Conservation (phyloP, 1,284 basidiomycete genomes). For the Mycena sp. region DNA sequence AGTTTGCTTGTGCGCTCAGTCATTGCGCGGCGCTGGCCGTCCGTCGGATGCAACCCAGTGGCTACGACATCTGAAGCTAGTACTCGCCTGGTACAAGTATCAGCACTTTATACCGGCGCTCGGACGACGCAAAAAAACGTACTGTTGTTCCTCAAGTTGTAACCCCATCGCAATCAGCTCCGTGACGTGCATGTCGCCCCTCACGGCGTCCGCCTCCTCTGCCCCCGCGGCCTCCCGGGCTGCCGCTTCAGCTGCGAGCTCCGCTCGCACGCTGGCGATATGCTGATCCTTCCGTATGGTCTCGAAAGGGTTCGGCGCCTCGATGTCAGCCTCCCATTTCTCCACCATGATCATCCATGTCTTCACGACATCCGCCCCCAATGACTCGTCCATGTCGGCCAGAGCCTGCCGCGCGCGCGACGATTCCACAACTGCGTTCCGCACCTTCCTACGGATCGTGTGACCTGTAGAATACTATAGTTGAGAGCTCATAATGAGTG, state of each 20-base stretch:
- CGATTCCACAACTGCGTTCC: conserved; percentile 28
- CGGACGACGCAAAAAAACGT: not conserved
- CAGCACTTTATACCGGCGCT: not conserved
- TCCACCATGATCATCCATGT: conserved; percentile 22
- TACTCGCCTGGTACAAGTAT: not conserved
- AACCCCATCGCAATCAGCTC: conserved; percentile 23
- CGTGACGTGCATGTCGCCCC: conserved; percentile 19
- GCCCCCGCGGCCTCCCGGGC: not conserved
- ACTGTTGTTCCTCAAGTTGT: conserved; percentile 21
- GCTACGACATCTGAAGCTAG: not conserved
- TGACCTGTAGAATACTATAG: conserved; percentile 33
- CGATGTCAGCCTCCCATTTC: conserved; percentile 21
- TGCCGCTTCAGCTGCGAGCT: conserved; percentile 22
- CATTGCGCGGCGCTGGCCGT: conserved; percentile 1
- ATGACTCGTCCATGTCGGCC: conserved; percentile 7
- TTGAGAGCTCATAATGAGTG: too few relatives aligned
- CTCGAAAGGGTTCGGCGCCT: conserved; percentile 23
- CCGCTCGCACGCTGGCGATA: conserved; percentile 12
- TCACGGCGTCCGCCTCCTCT: not conserved
- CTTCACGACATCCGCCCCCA: conserved; percentile 8
- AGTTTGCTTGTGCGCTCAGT: conserved; percentile 16
- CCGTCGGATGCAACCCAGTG: not conserved
- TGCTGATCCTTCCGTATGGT: conserved; percentile 13
- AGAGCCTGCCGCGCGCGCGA: conserved; percentile 24
- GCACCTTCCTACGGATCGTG: conserved; percentile 1